Percentiles rank a stretch among this genome's conserved stretches.
These are phyloP conservation scores for Chenopodium quinoa DNA, from an alignment of 148 eudicot species.

Conservation along the genomic window DNA sequence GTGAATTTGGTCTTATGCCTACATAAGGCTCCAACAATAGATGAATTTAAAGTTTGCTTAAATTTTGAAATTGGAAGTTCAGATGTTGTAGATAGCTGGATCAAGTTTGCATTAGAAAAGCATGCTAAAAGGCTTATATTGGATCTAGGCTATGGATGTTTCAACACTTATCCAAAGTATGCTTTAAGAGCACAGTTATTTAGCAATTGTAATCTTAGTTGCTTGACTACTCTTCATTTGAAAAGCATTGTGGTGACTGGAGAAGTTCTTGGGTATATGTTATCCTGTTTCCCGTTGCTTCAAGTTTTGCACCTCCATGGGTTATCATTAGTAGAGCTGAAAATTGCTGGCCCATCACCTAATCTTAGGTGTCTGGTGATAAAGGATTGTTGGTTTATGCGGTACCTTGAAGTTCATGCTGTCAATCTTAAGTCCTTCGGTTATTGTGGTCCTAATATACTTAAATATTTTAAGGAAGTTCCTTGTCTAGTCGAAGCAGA, in stretches of 20 bases:
- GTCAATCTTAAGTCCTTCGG: constrained; percentile 9
- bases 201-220: not conserved
- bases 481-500: constrained; percentile 14
- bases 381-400: not conserved
- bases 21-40: not conserved
- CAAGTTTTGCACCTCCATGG: constrained; percentile 9
- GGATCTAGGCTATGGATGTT: not conserved
- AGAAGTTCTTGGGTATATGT: not conserved
- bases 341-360: constrained; percentile 5
- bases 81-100: constrained; percentile 11
- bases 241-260: not conserved
- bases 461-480: constrained; percentile 3
- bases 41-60: constrained; percentile 13
- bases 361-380: constrained; percentile 3
- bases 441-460: constrained; percentile 9
- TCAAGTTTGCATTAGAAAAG: constrained; percentile 10
- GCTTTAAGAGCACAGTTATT: too few relatives aligned
- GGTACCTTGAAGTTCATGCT: constrained; percentile 14
- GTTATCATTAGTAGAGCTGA: constrained; percentile 1
- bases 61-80: not conserved
- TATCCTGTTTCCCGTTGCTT: not conserved
- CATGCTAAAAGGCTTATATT: constrained; percentile 13
- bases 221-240: constrained; percentile 12
- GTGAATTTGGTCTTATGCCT: constrained; percentile 2
- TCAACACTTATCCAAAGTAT: too few relatives aligned